A percentile compares a stretch with the other conserved stretches of the same genome.
Evolutionary conservation across 176 grass and related monocot genomes (phyloP).

Genomic region (Guadua angustifolia): DNA sequence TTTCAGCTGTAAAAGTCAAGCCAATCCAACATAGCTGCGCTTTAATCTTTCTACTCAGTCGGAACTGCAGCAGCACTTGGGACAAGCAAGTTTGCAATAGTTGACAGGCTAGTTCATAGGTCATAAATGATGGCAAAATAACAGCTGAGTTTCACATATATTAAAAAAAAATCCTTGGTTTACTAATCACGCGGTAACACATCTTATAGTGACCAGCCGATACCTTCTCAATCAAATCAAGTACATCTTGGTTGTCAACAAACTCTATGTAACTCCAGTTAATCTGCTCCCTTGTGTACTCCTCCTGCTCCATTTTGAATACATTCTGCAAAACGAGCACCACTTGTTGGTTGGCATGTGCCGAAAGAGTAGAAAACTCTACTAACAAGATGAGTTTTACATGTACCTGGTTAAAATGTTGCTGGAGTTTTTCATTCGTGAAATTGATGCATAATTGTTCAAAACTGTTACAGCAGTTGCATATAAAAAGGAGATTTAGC

Average conservation of each 20-base stretch:
- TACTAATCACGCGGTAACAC: not conserved
- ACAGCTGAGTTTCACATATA: not conserved
- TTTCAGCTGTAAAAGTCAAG: not conserved
- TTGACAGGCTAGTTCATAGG: not conserved
- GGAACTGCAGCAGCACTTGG: not conserved
- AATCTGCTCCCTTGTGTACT: constrained; percentile 93
- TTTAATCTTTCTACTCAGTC: not conserved
- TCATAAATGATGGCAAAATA: not conserved
- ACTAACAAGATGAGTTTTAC: constrained; percentile 2
- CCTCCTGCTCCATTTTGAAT: constrained; percentile 98
- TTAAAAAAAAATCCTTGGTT: not conserved
- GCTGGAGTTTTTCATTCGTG: constrained; percentile 97
- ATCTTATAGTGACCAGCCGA: not conserved
- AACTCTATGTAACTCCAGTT: constrained; percentile 99
- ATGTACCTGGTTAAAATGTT: constrained; percentile 96
- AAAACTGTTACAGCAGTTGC: constrained; percentile 61
- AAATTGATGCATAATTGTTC: constrained; percentile 98
- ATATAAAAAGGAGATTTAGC: constrained; percentile 42
- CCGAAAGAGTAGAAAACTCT: constrained; percentile 29
- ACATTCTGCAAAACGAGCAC: constrained; percentile 70
- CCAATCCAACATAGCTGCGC: not conserved
- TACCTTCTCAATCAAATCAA: constrained; percentile 97
- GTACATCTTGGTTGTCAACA: constrained; percentile 96
- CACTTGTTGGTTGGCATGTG: constrained; percentile 22
- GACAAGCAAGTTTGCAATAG: constrained; percentile 3